A percentile compares a stretch with the other conserved stretches of the same genome.
Evolutionary conservation across 2,329 filamentous ascomycete genomes (phyloP).

Genomic region (Scedosporium aurantiacum): DNA sequence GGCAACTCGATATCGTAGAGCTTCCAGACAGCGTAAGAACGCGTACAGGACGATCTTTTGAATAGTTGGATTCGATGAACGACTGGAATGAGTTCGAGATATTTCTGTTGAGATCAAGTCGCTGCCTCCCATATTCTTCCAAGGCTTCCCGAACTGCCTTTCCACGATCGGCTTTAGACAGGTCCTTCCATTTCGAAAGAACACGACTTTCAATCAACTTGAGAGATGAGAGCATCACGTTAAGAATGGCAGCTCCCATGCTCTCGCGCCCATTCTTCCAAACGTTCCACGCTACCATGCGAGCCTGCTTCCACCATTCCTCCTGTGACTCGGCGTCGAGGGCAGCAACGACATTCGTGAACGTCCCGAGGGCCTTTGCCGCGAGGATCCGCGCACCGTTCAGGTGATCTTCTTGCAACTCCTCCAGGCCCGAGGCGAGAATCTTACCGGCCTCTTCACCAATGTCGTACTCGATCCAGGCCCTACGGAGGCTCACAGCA

Average conservation of each 20-base stretch:
- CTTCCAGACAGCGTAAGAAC: constrained; percentile 53
- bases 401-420: constrained; percentile 42
- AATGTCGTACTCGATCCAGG: constrained; percentile 46
- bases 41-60: constrained; percentile 21
- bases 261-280: constrained; percentile 55
- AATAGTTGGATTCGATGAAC: constrained; percentile 18
- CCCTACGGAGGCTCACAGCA: constrained; percentile 44
- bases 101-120: constrained; percentile 16
- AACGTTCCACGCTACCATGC: constrained; percentile 50
- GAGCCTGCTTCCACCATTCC: constrained; percentile 44
- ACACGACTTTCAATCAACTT: constrained; percentile 23
- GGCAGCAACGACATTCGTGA: constrained; percentile 32
- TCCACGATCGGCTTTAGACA: constrained; percentile 7
- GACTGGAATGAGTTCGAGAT: constrained; percentile 24
- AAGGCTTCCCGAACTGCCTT: neutral
- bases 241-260: constrained; percentile 51
- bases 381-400: constrained; percentile 51
- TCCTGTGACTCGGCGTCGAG: constrained; percentile 19
- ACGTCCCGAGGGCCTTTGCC: constrained; percentile 34
- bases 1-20: constrained; percentile 43
- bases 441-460: constrained; percentile 30
- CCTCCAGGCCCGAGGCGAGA: constrained; percentile 34
- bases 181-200: constrained; percentile 7
- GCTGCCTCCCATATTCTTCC: constrained; percentile 11
- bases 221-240: constrained; percentile 35